Evolutionary conservation across 345 rosid species (phyloP), one percentile per base, ranked within the genome.

Genomic region (Rhodomyrtus tomentosa): DNA sequence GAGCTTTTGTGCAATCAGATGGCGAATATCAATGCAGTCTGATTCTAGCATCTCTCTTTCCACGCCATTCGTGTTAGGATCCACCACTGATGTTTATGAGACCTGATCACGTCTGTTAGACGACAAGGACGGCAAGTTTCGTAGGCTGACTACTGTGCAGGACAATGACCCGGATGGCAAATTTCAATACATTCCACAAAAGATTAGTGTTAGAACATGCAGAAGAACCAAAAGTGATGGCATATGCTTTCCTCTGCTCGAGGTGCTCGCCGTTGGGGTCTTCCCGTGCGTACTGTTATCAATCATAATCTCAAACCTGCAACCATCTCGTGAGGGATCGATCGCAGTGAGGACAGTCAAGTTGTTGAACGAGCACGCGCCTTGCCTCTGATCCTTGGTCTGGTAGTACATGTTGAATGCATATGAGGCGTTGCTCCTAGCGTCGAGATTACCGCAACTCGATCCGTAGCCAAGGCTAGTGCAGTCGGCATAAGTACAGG

Each of bases 391-490:
- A 85, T 95, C 88, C 96, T 92, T 89, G 10, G 89, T 89, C 90
- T 95, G 97, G 42, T 87, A 95, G 59, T 93, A 95, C 95, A 90
- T 83, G 55, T 95, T 95, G 38, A 95, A 95, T 4, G 98, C 94
- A 40, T 94, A 94, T 11, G 98, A 95, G 1, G 96, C 97, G n/a
- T 95, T 94, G 82, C 86, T 87, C 4, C 73, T 76, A 0, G 86
- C 73, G 58, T 95, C 95, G 0, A 95, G 55, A 8, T 25, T 86
- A 2, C 91, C 90, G 62, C 98, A 94, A 0, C 94, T 90, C 7
- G 97, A 93, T 0, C 94, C 95, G 4, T 86, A 83, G 24, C 93
- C 93, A 3, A 94, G 92, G 45, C 92, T 91, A 0, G 98, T 94
- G 87, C 98, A 95, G 73, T 94, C 98, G 1, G 97, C 92, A 4